Base-by-base conservation (phyloP, 148 eudicot species). In the Oxyria digyna region DNA sequence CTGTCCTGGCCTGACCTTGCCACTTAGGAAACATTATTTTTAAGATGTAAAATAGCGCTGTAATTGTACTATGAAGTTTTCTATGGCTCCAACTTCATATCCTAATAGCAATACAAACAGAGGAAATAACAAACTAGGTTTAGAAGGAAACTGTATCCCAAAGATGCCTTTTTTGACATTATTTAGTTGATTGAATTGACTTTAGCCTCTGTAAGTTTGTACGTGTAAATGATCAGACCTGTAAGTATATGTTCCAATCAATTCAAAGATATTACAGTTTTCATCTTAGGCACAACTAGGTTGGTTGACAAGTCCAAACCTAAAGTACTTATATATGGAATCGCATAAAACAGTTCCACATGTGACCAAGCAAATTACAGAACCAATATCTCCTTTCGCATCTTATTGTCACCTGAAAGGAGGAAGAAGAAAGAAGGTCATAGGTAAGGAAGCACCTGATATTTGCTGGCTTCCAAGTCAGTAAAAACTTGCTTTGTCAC, bases 401-500 rank as follows among this genome's bases (percentile, higher is more conserved):
- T 54, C 29, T 54, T 23, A 54, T 54, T 54, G 17, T 24, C 62
- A 54, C 15, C 62, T 54, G 17, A 7, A 54, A 54, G 20, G 65
- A 27, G 32, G 32, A 32, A 29, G 49, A 42, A n/a, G 26, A 31
- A 57, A 59, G 38, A 17, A 59, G 1, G 8, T 59, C 20, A 17
- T 31, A 59, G 8, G 65, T 15, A 13, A 59, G 27, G 71, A 8
- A 55, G 64, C 59, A 81, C 83, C 91, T 89, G 96, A 67, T 86
- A 89, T 83, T 86, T 89, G 78, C 91, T 89, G 57, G 88, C 88
- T 82, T 84, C 88, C 33, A 86, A 87, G 76, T 88, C 96, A 67
- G 77, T 72, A 70, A 88, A 73, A 73, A 89, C 96, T 81, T 86
- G 81, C 70, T 89, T 89, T 24, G 96, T 89, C 69, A 89, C 78